Conservation (phyloP, 2,329 filamentous ascomycete species). For the Xylariaceae sp. region DNA sequence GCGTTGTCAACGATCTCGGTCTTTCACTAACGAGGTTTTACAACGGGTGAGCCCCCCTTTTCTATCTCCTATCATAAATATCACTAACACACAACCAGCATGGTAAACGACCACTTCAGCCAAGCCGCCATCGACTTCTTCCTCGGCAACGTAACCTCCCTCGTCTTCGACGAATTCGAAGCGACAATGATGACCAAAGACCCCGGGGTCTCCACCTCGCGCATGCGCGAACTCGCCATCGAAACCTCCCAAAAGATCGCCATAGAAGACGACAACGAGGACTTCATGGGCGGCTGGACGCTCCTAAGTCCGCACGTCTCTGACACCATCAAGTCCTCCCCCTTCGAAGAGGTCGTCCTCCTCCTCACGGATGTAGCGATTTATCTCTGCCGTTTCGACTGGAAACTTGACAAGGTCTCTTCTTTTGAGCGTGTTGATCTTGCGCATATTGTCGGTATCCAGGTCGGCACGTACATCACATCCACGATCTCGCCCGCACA, state of each 20-base stretch:
- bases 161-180: slow-evolving; percentile 92
- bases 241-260: slow-evolving; percentile 84
- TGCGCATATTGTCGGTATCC: slow-evolving; percentile 65
- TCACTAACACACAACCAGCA: slow-evolving; percentile 47
- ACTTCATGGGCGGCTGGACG: slow-evolving; percentile 85
- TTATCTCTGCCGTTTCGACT: slow-evolving; percentile 89
- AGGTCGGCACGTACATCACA: slow-evolving; percentile 83
- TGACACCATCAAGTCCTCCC: slow-evolving; percentile 63
- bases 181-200: slow-evolving; percentile 89
- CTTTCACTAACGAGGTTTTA: slow-evolving; percentile 75
- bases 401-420: slow-evolving; percentile 89
- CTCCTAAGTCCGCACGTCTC: slow-evolving; percentile 69
- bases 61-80: neutral
- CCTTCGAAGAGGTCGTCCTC: slow-evolving; percentile 84
- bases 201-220: slow-evolving; percentile 78
- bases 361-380: slow-evolving; percentile 79
- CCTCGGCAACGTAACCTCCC: slow-evolving; percentile 76
- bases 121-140: slow-evolving; percentile 94
- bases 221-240: slow-evolving; percentile 81
- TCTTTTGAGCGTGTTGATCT: slow-evolving; percentile 85
- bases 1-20: slow-evolving; percentile 85
- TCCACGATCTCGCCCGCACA: slow-evolving; percentile 75
- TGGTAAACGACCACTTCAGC: slow-evolving; percentile 96
- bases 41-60: slow-evolving; percentile 48
- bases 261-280: slow-evolving; percentile 74